Evolutionary conservation across 1,284 basidiomycete genomes (phyloP), one percentile per base, ranked within the genome.

Genomic region (Leccinum ponderosum): DNA sequence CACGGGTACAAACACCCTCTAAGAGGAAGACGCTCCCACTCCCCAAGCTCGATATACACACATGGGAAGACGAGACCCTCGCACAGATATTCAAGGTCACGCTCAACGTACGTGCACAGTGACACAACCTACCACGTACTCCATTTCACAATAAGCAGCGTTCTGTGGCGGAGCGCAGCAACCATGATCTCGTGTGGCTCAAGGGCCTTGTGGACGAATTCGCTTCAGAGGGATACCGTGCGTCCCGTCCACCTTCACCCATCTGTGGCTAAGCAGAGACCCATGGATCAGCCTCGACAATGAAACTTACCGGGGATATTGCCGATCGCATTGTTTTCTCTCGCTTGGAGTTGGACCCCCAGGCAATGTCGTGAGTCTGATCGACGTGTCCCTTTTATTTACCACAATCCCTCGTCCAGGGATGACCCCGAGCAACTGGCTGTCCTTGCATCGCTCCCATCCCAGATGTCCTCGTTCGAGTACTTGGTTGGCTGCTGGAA

Each of bases 401-500:
- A 35, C 39, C 22, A 35, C 48, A 29, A 37, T 57, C 14, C 48
- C 29, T 54, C 55, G 31, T 57, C 31, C 65, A 93, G 90, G 33
- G 91, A 95, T 69, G 94, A 97, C 70, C 76, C 91, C 4, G 93
- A 96, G 54, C 90, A 86, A 68, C 77, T 92, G 15, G 83, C 88
- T 0, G 87, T 95, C 4, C 77, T 97, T 6, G 90, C 91, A 2
- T 91, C 90, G 25, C 77, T 97, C 25, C 93, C 94, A 3, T 69
- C 86, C 12, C 77, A 88, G 56, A 87, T 95, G 75, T 96, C 95
- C 0, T 84, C 88, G 0, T 96, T 96, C 66, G 95, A 98, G 70
- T 99, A 96, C 72, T 83, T 99, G 22, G 83, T 94, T 1, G 90
- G 90, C 20, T 91, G 92, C 69, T 99, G 97, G 97, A 95, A 93